phyloP scores from a whole-genome alignment of 345 rosid species.

The Reutealis trisperma region DNA sequence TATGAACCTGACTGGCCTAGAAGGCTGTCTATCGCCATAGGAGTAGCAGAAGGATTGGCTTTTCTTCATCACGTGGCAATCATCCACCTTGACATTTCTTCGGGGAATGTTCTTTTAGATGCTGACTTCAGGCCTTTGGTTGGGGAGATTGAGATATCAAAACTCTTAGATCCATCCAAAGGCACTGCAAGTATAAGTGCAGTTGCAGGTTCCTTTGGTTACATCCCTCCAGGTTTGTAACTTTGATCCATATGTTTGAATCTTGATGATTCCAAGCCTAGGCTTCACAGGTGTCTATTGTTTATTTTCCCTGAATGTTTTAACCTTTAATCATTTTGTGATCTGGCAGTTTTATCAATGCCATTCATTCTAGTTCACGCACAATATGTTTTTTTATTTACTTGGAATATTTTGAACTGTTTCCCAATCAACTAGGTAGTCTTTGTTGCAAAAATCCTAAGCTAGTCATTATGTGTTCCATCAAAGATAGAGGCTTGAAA shows the following conservation, averaged over 20 bases:
- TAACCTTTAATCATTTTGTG: not conserved
- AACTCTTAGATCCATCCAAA: constrained; percentile 37
- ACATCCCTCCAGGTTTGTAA: constrained; percentile 36
- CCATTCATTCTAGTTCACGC: not conserved
- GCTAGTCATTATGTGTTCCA: not conserved
- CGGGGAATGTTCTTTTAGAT: constrained; percentile 36
- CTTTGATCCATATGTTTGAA: not conserved
- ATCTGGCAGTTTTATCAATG: not conserved
- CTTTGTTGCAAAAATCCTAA: not conserved
- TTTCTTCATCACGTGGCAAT: constrained; percentile 36
- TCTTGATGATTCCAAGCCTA: not conserved
- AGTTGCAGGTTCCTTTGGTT: constrained; percentile 45
- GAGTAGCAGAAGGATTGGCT: constrained; percentile 37
- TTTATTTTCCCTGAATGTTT: not conserved
- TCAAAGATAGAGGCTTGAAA: not conserved
- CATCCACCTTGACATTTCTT: constrained; percentile 39
- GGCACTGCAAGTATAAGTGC: constrained; percentile 46
- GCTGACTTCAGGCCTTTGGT: constrained; percentile 31
- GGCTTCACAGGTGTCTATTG: not conserved
- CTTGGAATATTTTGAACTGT: not conserved
- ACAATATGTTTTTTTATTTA: too few relatives aligned
- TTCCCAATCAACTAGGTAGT: not conserved
- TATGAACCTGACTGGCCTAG: constrained; percentile 57
- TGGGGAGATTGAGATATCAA: constrained; percentile 41
- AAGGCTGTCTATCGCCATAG: constrained; percentile 33